Evolutionary conservation across 2,329 filamentous ascomycete species (phyloP).

Genomic region (Parafenestella ontariensis): DNA sequence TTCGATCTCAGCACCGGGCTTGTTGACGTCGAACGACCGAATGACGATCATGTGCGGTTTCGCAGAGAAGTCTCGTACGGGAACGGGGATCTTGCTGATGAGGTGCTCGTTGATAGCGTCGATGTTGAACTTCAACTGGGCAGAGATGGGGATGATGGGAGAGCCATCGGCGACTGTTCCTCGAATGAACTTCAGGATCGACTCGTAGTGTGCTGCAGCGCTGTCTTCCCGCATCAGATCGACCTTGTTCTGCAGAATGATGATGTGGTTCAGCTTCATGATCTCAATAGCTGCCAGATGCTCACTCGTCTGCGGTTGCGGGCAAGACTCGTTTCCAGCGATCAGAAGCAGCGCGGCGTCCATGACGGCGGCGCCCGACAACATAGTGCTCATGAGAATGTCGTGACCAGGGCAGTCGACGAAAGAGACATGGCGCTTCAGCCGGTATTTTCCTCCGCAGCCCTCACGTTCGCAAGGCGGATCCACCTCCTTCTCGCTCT

Average conservation of each 20-base stretch:
- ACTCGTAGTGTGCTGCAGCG: conserved; percentile 92
- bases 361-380: conserved; percentile 99
- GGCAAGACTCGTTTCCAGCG: conserved; percentile 97
- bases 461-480: conserved; percentile 94
- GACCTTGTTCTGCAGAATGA: conserved; percentile 99
- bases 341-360: conserved; percentile 95
- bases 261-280: conserved; percentile 99
- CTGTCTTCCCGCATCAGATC: conserved; percentile 97
- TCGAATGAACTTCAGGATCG: conserved; percentile 97
- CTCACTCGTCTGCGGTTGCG: conserved; percentile 97
- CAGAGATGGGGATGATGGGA: conserved; percentile 95
- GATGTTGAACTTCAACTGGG: conserved; percentile 99
- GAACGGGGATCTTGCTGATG: conserved; percentile 92
- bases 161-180: conserved; percentile 95
- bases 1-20: conserved; percentile 97
- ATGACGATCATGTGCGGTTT: conserved; percentile 99
- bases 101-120: conserved; percentile 97
- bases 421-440: conserved; percentile 75
- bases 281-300: conserved; percentile 99
- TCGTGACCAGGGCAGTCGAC: conserved; percentile 99
- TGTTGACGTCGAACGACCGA: conserved; percentile 99
- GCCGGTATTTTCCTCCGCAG: conserved; percentile 83
- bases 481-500: conserved; percentile 98
- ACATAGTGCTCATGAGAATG: conserved; percentile 99
- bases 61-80: conserved; percentile 85